Evolutionary conservation across 352 stramenopile species (phyloP).

Genomic region (Globisporangium paddicum): DNA sequence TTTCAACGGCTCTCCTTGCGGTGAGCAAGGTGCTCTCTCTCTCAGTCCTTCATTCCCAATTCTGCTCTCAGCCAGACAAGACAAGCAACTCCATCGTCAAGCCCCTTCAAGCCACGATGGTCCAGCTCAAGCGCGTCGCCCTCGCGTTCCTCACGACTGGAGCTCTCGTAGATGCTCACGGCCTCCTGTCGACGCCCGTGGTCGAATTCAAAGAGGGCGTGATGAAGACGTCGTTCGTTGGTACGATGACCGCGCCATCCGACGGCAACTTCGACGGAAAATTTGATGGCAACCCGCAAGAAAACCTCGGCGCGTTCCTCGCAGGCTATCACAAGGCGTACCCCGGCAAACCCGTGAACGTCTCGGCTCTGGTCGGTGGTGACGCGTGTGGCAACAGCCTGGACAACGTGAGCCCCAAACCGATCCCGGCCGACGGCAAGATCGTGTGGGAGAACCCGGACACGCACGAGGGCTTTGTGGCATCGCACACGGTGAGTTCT

Average conservation of each 20-base stretch:
- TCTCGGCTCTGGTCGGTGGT: background rate
- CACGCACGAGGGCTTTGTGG: background rate
- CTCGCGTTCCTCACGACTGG: background rate
- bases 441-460: background rate
- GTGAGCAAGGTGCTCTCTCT: no score
- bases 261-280: constrained; percentile 46
- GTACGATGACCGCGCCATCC: constrained; percentile 37
- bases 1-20: no score
- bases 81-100: no score
- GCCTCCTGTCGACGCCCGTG: constrained; percentile 37
- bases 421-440: background rate
- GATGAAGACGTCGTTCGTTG: constrained; percentile 29
- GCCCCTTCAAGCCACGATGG: no score
- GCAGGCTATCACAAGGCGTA: background rate
- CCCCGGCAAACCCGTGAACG: background rate
- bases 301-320: constrained; percentile 36
- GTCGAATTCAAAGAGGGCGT: constrained; percentile 32
- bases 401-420: background rate
- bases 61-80: no score
- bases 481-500: background rate
- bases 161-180: constrained; percentile 31
- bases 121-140: background rate
- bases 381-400: background rate
- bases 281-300: constrained; percentile 48
- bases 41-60: no score